Conservation (phyloP, 2,329 filamentous ascomycete genomes). For the Alternaria alternata region DNA sequence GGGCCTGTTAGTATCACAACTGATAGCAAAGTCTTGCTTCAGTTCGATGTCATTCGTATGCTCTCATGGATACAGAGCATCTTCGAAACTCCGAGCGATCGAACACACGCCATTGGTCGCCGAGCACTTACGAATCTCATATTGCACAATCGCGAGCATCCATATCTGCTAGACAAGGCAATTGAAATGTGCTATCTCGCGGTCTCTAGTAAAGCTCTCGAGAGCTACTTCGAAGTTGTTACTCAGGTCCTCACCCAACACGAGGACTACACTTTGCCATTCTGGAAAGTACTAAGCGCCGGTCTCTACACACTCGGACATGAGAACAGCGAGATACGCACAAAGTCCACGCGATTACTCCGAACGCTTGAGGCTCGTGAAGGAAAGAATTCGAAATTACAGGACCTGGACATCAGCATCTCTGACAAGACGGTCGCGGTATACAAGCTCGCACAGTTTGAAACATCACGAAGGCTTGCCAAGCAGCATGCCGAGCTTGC, state of each 20-base stretch:
- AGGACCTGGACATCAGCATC: slow-evolving; percentile 98
- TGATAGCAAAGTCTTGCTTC: slow-evolving; percentile 84
- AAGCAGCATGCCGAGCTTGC: slow-evolving; percentile 89
- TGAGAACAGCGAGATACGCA: slow-evolving; percentile 85
- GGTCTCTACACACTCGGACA: slow-evolving; percentile 93
- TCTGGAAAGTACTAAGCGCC: slow-evolving; percentile 89
- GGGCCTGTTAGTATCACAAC: slow-evolving; percentile 85
- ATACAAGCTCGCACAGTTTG: slow-evolving; percentile 96
- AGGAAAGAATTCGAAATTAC: slow-evolving; percentile 85
- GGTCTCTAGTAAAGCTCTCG: slow-evolving; percentile 80
- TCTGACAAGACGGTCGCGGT: slow-evolving; percentile 98
- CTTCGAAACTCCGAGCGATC: slow-evolving; percentile 89
- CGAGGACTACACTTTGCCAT: slow-evolving; percentile 81
- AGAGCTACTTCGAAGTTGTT: slow-evolving; percentile 95
- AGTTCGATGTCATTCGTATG: slow-evolving; percentile 93
- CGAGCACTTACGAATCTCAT: slow-evolving; percentile 90
- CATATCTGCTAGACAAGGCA: slow-evolving; percentile 85
- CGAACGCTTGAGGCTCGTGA: slow-evolving; percentile 84
- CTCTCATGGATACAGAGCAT: slow-evolving; percentile 95
- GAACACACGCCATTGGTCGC: slow-evolving; percentile 88
- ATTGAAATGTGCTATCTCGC: slow-evolving; percentile 90
- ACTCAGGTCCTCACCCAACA: slow-evolving; percentile 85
- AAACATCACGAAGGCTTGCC: slow-evolving; percentile 89
- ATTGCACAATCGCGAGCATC: slow-evolving; percentile 85
- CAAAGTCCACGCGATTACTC: slow-evolving; percentile 84